Conservation (phyloP, 371 early-diverging fungal genomes). For the Rhizopus delemar region DNA sequence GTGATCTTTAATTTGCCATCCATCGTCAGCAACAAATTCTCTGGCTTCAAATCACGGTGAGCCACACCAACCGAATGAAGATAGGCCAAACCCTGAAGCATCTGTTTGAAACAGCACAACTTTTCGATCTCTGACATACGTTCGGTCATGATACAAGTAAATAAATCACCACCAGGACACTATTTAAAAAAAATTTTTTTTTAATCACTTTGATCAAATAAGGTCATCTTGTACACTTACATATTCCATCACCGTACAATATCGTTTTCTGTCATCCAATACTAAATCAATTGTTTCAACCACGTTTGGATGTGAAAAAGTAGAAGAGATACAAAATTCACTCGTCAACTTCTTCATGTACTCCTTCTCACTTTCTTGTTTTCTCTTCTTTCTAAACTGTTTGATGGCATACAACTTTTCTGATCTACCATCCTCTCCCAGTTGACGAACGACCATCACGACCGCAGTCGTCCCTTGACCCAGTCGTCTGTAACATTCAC, state of each 20-base stretch:
- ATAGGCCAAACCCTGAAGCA: slow-evolving; percentile 86
- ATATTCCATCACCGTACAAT: slow-evolving; percentile 96
- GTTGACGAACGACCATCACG: slow-evolving; percentile 82
- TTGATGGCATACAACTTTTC: slow-evolving; percentile 89
- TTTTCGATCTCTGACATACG: slow-evolving; percentile 76
- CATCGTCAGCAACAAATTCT: slow-evolving; percentile 89
- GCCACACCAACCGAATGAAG: slow-evolving; percentile 94
- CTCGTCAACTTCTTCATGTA: slow-evolving; percentile 88
- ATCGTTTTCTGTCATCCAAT: slow-evolving; percentile 84
- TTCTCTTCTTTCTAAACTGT: slow-evolving; percentile 83
- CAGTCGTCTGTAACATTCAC: slow-evolving; percentile 74
- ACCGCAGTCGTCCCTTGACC: slow-evolving; percentile 93
- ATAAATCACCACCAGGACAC: slow-evolving; percentile 86
- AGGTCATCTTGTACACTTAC: slow-evolving; percentile 31
- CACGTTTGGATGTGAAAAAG: slow-evolving; percentile 78
- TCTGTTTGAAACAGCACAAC: slow-evolving; percentile 90
- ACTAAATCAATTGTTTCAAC: slow-evolving; percentile 91
- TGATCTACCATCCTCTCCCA: slow-evolving; percentile 39
- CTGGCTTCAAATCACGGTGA: slow-evolving; percentile 87
- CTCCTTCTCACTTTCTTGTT: slow-evolving; percentile 83
- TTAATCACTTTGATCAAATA: slow-evolving; percentile 48
- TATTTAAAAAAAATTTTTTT: too few relatives aligned
- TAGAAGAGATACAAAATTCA: slow-evolving; percentile 92
- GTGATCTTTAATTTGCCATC: slow-evolving; percentile 90
- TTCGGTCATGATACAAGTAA: slow-evolving; percentile 71